Conservation (phyloP, 306 rosid species). For the Vachellia collinsii region DNA sequence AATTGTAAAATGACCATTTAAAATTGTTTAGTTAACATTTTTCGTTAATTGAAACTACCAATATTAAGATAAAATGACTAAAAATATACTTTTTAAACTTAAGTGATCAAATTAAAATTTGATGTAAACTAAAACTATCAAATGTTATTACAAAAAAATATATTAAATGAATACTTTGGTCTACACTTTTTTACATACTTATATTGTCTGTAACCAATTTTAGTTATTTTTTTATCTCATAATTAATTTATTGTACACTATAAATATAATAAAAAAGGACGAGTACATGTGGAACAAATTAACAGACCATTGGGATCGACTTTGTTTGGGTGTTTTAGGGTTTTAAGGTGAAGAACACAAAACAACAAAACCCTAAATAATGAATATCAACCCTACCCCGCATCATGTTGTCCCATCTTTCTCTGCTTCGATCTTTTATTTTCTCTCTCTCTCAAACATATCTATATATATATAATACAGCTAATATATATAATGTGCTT, state of each 20-base stretch:
- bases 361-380: not conserved
- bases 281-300: not conserved
- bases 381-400: slow-evolving; percentile 9
- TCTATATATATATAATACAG: not conserved
- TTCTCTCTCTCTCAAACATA: not conserved
- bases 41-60: too few relatives aligned
- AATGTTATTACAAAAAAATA: too few relatives aligned
- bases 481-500: not conserved
- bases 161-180: too few relatives aligned
- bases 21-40: too few relatives aligned
- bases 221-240: too few relatives aligned
- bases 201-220: not conserved
- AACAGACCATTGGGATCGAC: not conserved
- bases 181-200: not conserved
- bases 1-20: too few relatives aligned
- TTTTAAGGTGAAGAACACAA: not conserved
- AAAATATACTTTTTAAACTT: too few relatives aligned
- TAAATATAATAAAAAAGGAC: too few relatives aligned
- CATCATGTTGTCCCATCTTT: slow-evolving; percentile 22
- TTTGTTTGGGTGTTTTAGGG: not conserved
- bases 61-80: too few relatives aligned
- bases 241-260: too few relatives aligned
- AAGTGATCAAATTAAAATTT: too few relatives aligned
- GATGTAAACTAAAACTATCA: too few relatives aligned
- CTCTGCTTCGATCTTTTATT: not conserved